phyloP scores from a whole-genome alignment of 139 green algal genomes.

The Desmodesmus armatus region DNA sequence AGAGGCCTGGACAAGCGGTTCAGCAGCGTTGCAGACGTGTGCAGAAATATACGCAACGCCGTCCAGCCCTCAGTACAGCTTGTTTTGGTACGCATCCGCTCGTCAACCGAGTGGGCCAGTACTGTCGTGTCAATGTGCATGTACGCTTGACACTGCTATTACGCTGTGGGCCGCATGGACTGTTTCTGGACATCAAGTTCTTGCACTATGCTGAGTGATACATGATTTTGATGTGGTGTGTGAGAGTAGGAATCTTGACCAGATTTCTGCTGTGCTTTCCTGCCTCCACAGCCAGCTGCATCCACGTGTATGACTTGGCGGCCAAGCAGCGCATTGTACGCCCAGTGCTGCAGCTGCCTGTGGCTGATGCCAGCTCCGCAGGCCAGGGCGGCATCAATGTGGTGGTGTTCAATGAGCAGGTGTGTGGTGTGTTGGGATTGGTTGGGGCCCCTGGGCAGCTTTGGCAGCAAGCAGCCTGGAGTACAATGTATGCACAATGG shows the following conservation, averaged over 20 bases:
- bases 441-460: no score
- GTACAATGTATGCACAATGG: no score
- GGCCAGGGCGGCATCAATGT: constrained; percentile 47
- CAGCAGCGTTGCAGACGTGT: neutral
- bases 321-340: neutral
- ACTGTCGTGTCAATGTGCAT: no score
- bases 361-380: neutral
- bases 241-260: no score
- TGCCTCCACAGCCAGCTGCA: constrained; percentile 40
- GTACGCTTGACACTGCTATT: no score
- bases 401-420: constrained; percentile 63
- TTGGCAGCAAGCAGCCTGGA: no score
- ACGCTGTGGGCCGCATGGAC: no score
- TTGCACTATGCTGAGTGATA: no score
- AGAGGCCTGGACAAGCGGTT: neutral
- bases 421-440: constrained; percentile 60
- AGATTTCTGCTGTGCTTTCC: no score
- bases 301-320: constrained; percentile 77
- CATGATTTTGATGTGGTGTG: no score
- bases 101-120: no score
- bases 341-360: constrained; percentile 2
- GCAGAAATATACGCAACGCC: neutral
- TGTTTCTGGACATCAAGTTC: no score
- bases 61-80: neutral
- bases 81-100: neutral